These are phyloP conservation scores for Neopestalotiopsis sp. DNA, from an alignment of 2,329 filamentous ascomycete species.

Conservation along the genomic window DNA sequence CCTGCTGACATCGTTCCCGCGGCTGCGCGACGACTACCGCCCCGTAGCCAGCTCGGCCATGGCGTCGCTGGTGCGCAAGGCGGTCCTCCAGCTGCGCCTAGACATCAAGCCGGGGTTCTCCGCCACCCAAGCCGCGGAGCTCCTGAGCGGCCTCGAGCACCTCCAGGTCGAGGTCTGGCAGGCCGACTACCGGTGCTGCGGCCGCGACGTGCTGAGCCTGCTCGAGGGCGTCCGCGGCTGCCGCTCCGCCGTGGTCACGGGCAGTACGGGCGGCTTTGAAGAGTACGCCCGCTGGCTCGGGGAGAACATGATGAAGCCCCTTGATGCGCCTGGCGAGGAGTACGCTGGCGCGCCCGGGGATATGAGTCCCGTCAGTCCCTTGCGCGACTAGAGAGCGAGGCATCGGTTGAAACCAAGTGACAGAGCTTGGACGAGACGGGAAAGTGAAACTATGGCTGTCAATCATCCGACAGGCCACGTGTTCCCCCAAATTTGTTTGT, in stretches of 20 bases:
- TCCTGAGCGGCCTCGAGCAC: conserved; percentile 45
- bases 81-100: conserved; percentile 46
- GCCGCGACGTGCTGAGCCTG: conserved; percentile 41
- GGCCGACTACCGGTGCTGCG: conserved; percentile 43
- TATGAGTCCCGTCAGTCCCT: background rate
- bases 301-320: conserved; percentile 15
- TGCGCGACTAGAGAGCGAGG: background rate
- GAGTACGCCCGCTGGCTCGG: conserved; percentile 49
- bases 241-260: conserved; percentile 39
- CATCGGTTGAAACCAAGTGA: background rate
- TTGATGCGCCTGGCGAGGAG: background rate
- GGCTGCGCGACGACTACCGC: conserved; percentile 40
- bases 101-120: conserved; percentile 45
- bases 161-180: conserved; percentile 47
- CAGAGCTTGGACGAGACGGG: no score
- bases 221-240: conserved; percentile 51
- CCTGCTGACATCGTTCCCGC: conserved; percentile 47
- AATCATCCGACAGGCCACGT: background rate
- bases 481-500: no score
- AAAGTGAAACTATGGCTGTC: background rate
- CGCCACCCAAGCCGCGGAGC: conserved; percentile 33
- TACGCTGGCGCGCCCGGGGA: conserved; percentile 1
- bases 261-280: conserved; percentile 47
- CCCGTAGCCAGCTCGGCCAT: conserved; percentile 29
- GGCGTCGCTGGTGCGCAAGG: conserved; percentile 42